Percentiles rank a stretch among this genome's conserved stretches.
Evolutionary conservation across 2,329 filamentous ascomycete species (phyloP).

Genomic region (Colletotrichum neosansevieriae): DNA sequence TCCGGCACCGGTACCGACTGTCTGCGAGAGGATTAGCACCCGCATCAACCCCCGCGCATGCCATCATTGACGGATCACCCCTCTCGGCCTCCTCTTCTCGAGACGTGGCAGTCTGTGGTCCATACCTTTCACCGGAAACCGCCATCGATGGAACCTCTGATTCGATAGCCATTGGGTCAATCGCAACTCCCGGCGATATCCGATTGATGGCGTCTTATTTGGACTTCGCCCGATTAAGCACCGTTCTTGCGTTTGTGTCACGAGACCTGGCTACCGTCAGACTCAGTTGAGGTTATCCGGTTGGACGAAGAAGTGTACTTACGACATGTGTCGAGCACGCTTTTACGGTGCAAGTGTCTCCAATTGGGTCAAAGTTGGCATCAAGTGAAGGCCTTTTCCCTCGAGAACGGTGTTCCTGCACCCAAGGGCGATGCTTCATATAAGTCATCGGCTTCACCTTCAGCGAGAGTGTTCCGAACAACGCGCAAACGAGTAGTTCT

Average conservation of each 20-base stretch:
- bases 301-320: background rate
- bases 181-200: constrained; percentile 3
- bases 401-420: background rate
- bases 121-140: constrained; percentile 40
- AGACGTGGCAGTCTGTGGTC: constrained; percentile 37
- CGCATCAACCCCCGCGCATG: constrained; percentile 12
- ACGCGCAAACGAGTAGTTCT: constrained; percentile 4
- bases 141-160: constrained; percentile 13
- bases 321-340: background rate
- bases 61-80: background rate
- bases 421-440: background rate
- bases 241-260: background rate
- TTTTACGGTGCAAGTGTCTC: background rate
- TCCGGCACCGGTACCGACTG: background rate
- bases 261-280: constrained; percentile 3
- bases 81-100: background rate
- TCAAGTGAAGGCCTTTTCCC: constrained; percentile 1
- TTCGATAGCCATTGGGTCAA: background rate
- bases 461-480: background rate
- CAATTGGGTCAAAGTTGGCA: constrained; percentile 6
- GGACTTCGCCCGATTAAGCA: constrained; percentile 12
- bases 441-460: background rate
- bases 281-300: constrained; percentile 5
- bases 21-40: constrained; percentile 29
- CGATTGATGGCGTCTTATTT: background rate